Evolutionary conservation across 305 asterid genomes (phyloP).

Genomic region (Solanum hybrid): DNA sequence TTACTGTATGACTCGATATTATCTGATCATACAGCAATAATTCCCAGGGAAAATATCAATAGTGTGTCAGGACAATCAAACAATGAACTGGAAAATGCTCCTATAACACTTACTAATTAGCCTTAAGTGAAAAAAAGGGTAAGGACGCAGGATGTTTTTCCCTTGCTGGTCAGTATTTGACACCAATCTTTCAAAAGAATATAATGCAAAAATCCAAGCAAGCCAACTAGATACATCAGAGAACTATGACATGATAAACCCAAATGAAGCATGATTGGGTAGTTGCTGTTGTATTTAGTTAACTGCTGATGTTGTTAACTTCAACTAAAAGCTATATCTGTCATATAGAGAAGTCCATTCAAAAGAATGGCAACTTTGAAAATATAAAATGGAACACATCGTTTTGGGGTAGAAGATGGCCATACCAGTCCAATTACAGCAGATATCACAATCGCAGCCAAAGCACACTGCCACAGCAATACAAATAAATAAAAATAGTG

Average conservation of each 20-base stretch:
- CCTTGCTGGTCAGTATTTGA: neutral
- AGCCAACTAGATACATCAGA: neutral
- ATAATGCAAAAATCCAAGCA: neutral
- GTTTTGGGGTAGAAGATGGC: slow-evolving; percentile 4
- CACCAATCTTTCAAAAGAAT: neutral
- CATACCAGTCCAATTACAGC: slow-evolving; percentile 97
- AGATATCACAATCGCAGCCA: slow-evolving; percentile 95
- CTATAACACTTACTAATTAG: neutral
- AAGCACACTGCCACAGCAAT: slow-evolving; percentile 62
- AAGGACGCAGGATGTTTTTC: neutral
- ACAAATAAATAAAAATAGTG: slow-evolving; percentile 4
- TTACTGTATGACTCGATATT: neutral
- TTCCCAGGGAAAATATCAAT: neutral
- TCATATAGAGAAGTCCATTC: neutral
- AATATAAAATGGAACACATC: neutral
- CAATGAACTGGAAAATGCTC: neutral
- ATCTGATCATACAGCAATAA: neutral
- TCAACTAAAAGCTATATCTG: neutral
- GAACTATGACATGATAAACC: neutral
- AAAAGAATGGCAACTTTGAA: neutral
- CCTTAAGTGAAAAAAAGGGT: neutral
- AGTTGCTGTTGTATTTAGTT: neutral
- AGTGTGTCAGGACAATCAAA: neutral
- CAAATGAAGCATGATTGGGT: neutral
- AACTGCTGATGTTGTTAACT: neutral